Base-by-base conservation (phyloP, 2,329 filamentous ascomycete species). In the Rhytidhysteron rufulum region DNA sequence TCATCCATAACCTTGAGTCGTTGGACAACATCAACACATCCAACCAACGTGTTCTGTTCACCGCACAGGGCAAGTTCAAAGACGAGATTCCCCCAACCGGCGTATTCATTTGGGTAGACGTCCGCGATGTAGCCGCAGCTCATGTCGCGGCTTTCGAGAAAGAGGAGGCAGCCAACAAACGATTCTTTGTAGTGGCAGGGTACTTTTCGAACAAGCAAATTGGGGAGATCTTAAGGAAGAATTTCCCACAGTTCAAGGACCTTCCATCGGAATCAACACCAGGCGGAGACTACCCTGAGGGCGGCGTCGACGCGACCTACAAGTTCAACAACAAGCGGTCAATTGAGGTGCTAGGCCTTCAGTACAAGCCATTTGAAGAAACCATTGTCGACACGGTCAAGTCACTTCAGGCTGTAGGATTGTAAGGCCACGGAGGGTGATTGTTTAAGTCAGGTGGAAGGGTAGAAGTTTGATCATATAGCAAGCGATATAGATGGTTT, bases 11-110 rank as follows among this genome's bases (percentile, higher is more conserved):
- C 48, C 71, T 88, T 2, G 75, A 80, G 45, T 74, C 69, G 17
- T 70, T 86, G 1, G 75, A 79, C n/a, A 68, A 68, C 2, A 68
- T 89, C 45, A 90, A 89, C 66, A 86, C 83, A 1, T 86, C 83
- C 11, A 89, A 88, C 59, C 74, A 81, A 50, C 77, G 82, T 16
- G 74, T 88, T 39, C 69, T 78, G 7, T 74, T 83, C 44, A 65
- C 86, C 37, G 72, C 83, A n/a, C 74, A 72, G 5, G 85, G 85
- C 15, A 75, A 78, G 43, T 75, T 70, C 58, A 81, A 78, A 48
- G 66, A 76, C 2, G 69, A 72, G 19, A 72, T 85, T 8, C 70
- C 76, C 0, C 71, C 79, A 0, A 84, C 79, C 0, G 75, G 73
- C 0, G 74, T 74, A 1, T 81, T 62, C 44, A 42, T 70, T 21